Conservation (phyloP, 1,139 yeast species). For the Hansenula anomala region DNA sequence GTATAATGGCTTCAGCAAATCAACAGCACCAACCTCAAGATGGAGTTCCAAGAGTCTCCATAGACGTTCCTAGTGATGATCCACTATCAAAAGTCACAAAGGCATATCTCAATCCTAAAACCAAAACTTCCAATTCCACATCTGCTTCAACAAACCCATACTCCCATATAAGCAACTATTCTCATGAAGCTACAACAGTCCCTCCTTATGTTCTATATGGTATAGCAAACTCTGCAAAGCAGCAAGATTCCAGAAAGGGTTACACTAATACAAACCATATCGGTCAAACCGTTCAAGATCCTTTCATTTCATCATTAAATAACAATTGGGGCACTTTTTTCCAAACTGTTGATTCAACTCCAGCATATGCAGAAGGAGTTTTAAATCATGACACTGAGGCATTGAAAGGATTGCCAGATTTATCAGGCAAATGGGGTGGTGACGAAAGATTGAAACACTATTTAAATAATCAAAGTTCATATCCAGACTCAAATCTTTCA, state of each 20-base stretch:
- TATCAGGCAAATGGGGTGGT: conserved; percentile 63
- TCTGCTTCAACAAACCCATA: conserved; percentile 8
- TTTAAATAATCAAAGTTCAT: conserved; percentile 30
- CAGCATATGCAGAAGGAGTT: conserved; percentile 23
- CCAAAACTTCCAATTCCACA: conserved; percentile 5
- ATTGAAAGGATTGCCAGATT: conserved; percentile 22
- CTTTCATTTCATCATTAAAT: conserved; percentile 23
- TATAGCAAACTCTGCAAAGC: conserved; percentile 37
- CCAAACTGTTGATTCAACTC: conserved; percentile 23
- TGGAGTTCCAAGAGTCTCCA: background rate
- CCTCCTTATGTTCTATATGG: conserved; percentile 61
- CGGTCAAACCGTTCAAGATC: conserved; percentile 19
- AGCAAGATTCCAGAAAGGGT: conserved; percentile 1
- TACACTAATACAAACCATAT: conserved; percentile 17
- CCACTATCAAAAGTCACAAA: background rate
- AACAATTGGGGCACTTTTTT: conserved; percentile 25
- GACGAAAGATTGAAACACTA: conserved; percentile 55
- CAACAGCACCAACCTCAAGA: too few species aligned
- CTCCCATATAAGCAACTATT: conserved; percentile 19
- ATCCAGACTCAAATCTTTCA: conserved; percentile 16
- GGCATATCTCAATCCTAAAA: conserved; percentile 1
- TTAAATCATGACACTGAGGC: conserved; percentile 18
- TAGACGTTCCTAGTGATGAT: background rate
- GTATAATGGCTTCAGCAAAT: too few species aligned
- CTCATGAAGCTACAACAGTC: conserved; percentile 29